Evolutionary conservation across 164 flowering plant species (phyloP), one percentile per base, ranked within the genome.

Genomic region (Kalanchoe fedtschenkoi): DNA sequence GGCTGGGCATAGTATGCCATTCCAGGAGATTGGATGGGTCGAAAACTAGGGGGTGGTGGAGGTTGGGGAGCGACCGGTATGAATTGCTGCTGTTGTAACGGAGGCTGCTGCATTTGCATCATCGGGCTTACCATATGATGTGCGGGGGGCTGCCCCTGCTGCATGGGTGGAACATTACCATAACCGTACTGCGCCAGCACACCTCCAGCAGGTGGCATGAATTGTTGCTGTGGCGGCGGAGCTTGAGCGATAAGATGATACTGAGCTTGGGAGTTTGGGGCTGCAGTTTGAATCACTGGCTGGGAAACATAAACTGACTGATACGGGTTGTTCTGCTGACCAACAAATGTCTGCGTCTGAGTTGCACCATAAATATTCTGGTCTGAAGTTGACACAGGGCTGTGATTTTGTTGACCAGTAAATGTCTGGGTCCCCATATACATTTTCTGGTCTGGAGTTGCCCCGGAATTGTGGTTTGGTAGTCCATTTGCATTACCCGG

Each of bases 1-100:
- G 74, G 78, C 42, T 72, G 80, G 46, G 73, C 65, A 65, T 82
- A 86, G 58, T 75, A 89, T 61, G 73, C 74, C 80, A 86, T 77
- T 60, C 84, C 78, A 9, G 89, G 88, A 5, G 87, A 85, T 68
- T 84, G 95, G 62, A 80, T 82, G 0, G 93, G 86, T 34, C 81
- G 77, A 62, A 81, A 91, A 77, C 76, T 83, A 43, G 95, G 92
- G 39, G 87, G 74, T 8, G 66, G 76, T 0, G 78, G 80, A 13
- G 79, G 72, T 43, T 76, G 80, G 39, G 74, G 82, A 53, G 60
- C 47, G 4, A 67, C n/a, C 3, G 67, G 67, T 6, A 74, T 44
- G 42, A 58, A 37, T 15, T 71, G 73, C 62, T 77, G 85, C 37
- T 76, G 84, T 62, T 68, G 80, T 34, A 78, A 54, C 58, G 67